phyloP scores from a whole-genome alignment of 345 rosid genomes.

The Arabidopsis arenosa region DNA sequence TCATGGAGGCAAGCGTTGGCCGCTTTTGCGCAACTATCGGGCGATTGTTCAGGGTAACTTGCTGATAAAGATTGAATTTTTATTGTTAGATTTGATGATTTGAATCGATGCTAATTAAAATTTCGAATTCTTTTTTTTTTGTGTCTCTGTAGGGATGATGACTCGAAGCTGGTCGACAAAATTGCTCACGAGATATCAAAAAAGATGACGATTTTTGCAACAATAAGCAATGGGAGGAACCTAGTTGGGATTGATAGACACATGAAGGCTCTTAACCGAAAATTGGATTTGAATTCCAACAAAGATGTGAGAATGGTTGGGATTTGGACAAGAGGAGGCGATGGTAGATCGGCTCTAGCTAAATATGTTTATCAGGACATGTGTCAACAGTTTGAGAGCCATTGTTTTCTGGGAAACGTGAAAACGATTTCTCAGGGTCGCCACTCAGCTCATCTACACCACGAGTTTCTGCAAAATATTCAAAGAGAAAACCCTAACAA shows the following conservation, averaged over 20 bases:
- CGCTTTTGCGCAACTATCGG: constrained; percentile 20
- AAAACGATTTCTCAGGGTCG: constrained; percentile 13
- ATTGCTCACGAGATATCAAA: constrained; percentile 29
- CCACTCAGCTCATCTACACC: background rate
- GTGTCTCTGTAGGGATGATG: background rate
- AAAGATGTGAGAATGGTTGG: constrained; percentile 23
- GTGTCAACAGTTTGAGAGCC: constrained; percentile 18
- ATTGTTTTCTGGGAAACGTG: constrained; percentile 33
- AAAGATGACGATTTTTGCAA: background rate
- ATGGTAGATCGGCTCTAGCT: constrained; percentile 33
- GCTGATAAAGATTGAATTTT: background rate
- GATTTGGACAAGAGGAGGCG: constrained; percentile 37
- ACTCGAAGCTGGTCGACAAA: constrained; percentile 36
- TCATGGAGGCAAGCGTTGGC: constrained; percentile 41
- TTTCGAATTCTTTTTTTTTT: too few relatives aligned
- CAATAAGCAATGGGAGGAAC: background rate
- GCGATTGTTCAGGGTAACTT: constrained; percentile 38
- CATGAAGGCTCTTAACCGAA: background rate
- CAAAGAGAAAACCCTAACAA: background rate
- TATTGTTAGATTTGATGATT: background rate
- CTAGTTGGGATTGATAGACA: constrained; percentile 42
- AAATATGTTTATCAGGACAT: constrained; percentile 12
- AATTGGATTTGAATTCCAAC: constrained; percentile 21
- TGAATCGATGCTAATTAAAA: too few relatives aligned
- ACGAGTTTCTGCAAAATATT: constrained; percentile 6